Conservation (phyloP, 2,329 filamentous ascomycete species). For the Ophiocordyceps robertsii region DNA sequence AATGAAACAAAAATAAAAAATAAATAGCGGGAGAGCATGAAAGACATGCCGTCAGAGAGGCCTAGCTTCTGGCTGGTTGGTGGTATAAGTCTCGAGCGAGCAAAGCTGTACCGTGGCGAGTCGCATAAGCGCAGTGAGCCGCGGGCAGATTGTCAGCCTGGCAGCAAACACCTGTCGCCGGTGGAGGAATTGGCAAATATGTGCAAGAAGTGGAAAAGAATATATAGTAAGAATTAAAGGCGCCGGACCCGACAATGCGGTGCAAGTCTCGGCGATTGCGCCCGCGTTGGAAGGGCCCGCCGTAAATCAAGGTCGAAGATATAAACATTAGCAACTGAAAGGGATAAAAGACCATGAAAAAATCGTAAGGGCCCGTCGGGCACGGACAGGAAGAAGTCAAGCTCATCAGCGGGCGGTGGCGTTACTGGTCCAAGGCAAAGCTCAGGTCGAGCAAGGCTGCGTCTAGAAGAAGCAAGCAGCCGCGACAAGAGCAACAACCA, state of each 20-base stretch:
- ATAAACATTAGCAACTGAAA: too few species aligned
- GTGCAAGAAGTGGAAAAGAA: constrained; percentile 7
- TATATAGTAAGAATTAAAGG: too few species aligned
- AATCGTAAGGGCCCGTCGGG: not conserved
- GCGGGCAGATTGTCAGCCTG: constrained; percentile 3
- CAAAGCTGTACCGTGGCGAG: too few species aligned
- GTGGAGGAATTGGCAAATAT: constrained; percentile 12
- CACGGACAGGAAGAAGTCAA: not conserved
- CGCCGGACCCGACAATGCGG: too few species aligned
- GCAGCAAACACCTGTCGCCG: constrained; percentile 22
- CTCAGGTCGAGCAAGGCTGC: not conserved
- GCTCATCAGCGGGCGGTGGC: not conserved
- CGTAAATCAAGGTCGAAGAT: too few species aligned
- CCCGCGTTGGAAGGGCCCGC: too few species aligned
- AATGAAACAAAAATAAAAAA: constrained; percentile 3
- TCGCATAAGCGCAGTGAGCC: too few species aligned
- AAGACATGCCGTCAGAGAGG: not conserved
- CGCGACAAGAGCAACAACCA: constrained; percentile 42
- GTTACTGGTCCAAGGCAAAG: not conserved
- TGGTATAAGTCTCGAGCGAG: too few species aligned
- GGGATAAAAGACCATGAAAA: too few species aligned
- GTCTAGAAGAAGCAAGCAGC: constrained; percentile 32
- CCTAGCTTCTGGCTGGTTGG: not conserved
- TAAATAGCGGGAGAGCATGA: constrained; percentile 1
- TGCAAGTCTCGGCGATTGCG: too few species aligned